Evolutionary conservation across 768 basidiomycete species (phyloP), one percentile per base, ranked within the genome.

Genomic region (Naganishia randhawae): DNA sequence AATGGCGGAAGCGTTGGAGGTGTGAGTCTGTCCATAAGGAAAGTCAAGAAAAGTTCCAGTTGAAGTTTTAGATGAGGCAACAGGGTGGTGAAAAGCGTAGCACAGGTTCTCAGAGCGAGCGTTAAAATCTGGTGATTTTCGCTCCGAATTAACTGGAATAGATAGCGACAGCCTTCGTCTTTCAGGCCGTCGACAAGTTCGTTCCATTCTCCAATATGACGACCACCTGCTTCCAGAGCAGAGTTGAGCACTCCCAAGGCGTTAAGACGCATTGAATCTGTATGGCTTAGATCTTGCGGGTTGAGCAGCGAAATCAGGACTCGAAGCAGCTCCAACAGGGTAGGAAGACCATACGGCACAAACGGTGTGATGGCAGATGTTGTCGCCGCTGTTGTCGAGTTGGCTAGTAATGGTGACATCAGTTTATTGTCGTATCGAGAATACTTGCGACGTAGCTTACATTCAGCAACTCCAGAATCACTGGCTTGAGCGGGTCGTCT

Each of bases 281-380:
- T 97, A 77, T 98, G 95, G 63, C 92, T 87, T 72, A 91, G 90
- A 76, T 95, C 92, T 72, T 86, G 89, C 22, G 96, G 96, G 79
- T 98, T 92, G 55, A 99, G 84, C 45, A 99, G 90, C 73, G 95
- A 92, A 75, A 97, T 87, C 65, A 99, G 85, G 37, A 98, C 96
- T 2, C 94, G 88, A 39, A 98, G 83, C 7, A 99, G 87, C 77
- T 97, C 95, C 19, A 92, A 82, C 48, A 96, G 88, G 14, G 96
- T 93, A 3, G 93, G 91, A 37, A 97, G 85, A 14, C 95, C 95
- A 79, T 91, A 95, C 85, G 81, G 76, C 0, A 73, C 72, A 71
- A 79, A 78, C 3, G 73, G 50, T 9, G 63, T 32, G 8, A 64
- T 33, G 9, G 45, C 35, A 17, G 48, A 39, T 6, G 35, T 50